Base-by-base conservation (phyloP, 2,329 filamentous ascomycete species). In the Talaromyces sp. region DNA sequence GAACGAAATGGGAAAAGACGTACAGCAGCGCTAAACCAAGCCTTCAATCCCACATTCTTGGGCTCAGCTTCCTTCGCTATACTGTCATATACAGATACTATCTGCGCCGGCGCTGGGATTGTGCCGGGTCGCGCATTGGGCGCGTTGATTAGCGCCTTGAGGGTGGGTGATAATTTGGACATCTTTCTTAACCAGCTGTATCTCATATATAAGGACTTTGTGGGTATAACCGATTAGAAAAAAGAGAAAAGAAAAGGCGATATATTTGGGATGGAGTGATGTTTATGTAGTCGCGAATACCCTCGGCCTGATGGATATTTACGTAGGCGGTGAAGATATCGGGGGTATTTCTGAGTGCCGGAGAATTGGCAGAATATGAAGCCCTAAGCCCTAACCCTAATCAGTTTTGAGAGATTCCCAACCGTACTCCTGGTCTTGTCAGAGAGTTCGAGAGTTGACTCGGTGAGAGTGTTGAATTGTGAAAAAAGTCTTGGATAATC, bases 111-210 rank as follows among this genome's bases (percentile, higher is more conserved):
- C 1, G 90, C 89, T 1, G 88, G 84, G 1, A 88, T 83, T 1
- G 87, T 88, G 59, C 87, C 86, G 0, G 90, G 88, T 1, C 85
- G 83, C 51, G 90, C 87, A 71, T 88, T 85, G 3, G 89, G 84
- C 66, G 89, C 86, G 72, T 90, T 90, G 79, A 93, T 89, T 68
- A 93, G 85, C 56, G 87, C 84, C 79, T 93, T 93, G 70, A 94
- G 83, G 59, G 86, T 79, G 1, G 85, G 82, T 1, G 90, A 91
- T 22, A 94, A 84, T 76, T 91, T 93, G 6, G 90, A 88, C 90
- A 92, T 92, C 70, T 72, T 77, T 29, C 47, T 51, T 1, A 51
- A 53, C 11, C 22, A 49, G n/a, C 5, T 60, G 19, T 5, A 13
- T 19, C 15, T 2, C 22, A 51, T 51, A 31, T 25, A 22, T 15